Evolutionary conservation across 768 basidiomycete genomes (phyloP).

Genomic region (Russula ochroleuca): DNA sequence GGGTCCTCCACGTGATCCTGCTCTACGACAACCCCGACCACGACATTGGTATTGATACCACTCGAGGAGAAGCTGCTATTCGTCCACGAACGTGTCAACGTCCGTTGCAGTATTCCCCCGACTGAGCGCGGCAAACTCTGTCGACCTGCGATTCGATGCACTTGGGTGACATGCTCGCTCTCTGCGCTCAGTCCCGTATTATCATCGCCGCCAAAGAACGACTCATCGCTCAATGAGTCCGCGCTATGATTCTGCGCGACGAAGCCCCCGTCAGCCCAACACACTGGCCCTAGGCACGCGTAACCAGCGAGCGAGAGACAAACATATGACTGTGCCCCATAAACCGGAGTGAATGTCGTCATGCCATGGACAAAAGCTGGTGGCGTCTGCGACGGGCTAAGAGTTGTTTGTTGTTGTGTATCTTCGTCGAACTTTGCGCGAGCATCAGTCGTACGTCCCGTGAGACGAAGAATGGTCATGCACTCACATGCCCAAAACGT

Average conservation of each 20-base stretch:
- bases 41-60: constrained; percentile 15
- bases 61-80: constrained; percentile 2
- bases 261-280: constrained; percentile 10
- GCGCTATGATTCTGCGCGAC: constrained; percentile 25
- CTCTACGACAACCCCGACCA: constrained; percentile 28
- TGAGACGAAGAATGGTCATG: neutral
- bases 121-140: constrained; percentile 24
- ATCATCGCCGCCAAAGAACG: constrained; percentile 19
- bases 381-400: constrained; percentile 25
- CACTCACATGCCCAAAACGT: constrained; percentile 54
- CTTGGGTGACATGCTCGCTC: constrained; percentile 26
- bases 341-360: constrained; percentile 32
- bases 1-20: constrained; percentile 21
- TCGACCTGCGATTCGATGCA: constrained; percentile 27
- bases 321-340: constrained; percentile 30
- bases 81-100: constrained; percentile 22
- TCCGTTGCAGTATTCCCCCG: constrained; percentile 24
- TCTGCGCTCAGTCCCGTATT: constrained; percentile 1
- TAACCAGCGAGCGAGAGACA: neutral
- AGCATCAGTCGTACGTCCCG: neutral
- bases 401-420: constrained; percentile 9
- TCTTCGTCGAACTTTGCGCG: constrained; percentile 13
- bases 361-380: constrained; percentile 28
- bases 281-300: neutral
- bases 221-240: constrained; percentile 32